A percentile compares a stretch with the other conserved stretches of the same genome.
Evolutionary conservation across 352 stramenopile genomes (phyloP).

Genomic region (Pythium utonaiense): DNA sequence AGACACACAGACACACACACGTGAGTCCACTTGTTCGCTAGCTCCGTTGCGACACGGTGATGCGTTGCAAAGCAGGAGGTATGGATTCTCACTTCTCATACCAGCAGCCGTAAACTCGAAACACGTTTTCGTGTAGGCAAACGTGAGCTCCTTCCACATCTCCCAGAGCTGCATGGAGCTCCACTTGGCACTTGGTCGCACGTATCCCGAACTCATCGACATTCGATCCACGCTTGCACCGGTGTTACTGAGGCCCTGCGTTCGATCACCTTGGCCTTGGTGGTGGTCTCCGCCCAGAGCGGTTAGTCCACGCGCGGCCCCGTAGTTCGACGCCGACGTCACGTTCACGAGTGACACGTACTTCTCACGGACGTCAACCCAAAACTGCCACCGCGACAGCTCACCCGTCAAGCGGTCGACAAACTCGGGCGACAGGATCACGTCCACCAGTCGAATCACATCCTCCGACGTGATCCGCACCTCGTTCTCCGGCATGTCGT

Average conservation of each 20-base stretch:
- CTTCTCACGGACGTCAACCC: constrained; percentile 72
- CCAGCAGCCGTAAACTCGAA: constrained; percentile 81
- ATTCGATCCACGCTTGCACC: background rate
- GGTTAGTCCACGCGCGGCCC: constrained; percentile 15
- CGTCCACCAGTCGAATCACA: constrained; percentile 70
- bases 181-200: constrained; percentile 38
- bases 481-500: constrained; percentile 44
- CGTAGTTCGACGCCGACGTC: constrained; percentile 21
- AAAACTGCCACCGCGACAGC: constrained; percentile 77
- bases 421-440: constrained; percentile 69
- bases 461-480: constrained; percentile 68
- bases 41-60: background rate
- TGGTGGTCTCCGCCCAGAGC: constrained; percentile 16
- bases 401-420: constrained; percentile 59
- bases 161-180: constrained; percentile 81
- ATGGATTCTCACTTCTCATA: constrained; percentile 67
- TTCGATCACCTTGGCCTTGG: background rate
- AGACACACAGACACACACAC: constrained; percentile 4
- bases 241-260: background rate
- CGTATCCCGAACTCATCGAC: constrained; percentile 13
- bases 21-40: constrained; percentile 22
- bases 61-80: background rate
- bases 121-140: constrained; percentile 79
- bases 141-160: constrained; percentile 80
- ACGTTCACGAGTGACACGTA: constrained; percentile 53